Conservation (phyloP, 2,329 filamentous ascomycete genomes). For the Fusarium dlaminii region DNA sequence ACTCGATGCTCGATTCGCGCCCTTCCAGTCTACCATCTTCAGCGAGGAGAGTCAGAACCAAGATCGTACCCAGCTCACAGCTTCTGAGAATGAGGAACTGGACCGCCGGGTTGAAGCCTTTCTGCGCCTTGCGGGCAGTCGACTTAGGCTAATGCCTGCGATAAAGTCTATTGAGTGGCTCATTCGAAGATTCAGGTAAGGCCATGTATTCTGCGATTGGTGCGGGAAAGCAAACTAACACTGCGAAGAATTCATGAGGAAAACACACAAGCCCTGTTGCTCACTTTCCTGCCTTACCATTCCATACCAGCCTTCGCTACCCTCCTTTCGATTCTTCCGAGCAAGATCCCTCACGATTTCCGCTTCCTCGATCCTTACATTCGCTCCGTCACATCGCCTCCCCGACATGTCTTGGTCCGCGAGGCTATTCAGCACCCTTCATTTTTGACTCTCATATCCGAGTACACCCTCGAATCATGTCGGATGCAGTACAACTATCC, state of each 20-base stretch:
- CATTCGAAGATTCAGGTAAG: conserved; percentile 85
- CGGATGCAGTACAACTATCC: conserved; percentile 78
- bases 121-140: conserved; percentile 78
- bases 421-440: conserved; percentile 80
- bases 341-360: conserved; percentile 77
- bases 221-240: conserved; percentile 1
- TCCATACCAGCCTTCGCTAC: conserved; percentile 85
- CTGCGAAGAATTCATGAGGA: conserved; percentile 82
- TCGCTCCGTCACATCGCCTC: conserved; percentile 77
- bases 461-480: conserved; percentile 80
- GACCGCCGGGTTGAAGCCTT: conserved; percentile 83
- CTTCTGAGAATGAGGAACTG: conserved; percentile 82
- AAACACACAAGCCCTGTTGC: conserved; percentile 80
- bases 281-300: conserved; percentile 94
- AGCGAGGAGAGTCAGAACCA: conserved; percentile 91
- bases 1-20: conserved; percentile 80
- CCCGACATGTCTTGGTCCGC: conserved; percentile 83
- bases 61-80: conserved; percentile 86
- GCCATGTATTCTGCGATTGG: background rate
- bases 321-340: conserved; percentile 85
- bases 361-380: conserved; percentile 90
- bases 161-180: conserved; percentile 96
- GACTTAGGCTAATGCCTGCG: conserved; percentile 84
- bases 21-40: conserved; percentile 83
- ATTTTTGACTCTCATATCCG: conserved; percentile 80